Base-by-base conservation (phyloP, 1,284 basidiomycete genomes). In the Caloboletus firmus region DNA sequence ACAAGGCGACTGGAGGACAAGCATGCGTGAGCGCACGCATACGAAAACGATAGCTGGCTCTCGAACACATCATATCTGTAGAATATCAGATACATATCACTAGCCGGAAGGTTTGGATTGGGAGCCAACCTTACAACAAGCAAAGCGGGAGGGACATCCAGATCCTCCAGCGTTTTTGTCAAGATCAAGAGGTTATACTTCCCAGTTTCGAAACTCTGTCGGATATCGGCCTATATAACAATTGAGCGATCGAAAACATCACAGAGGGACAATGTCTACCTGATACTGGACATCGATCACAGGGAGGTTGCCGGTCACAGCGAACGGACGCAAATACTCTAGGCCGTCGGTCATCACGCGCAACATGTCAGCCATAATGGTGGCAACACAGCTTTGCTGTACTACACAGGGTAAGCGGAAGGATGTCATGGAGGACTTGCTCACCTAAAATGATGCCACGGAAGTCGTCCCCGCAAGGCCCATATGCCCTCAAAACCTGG, bases 361-460 rank as follows among this genome's bases (percentile, higher is more conserved):
- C 39, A 85, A 58, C 36, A 83, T 63, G 50, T 79, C 76, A n/a
- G 68, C 69, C 57, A 85, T 71, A 26, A 75, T 69, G 39, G 67
- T 63, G 12, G 82, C 83, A 36, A 79, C 70, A 46, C 69, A 67
- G 32, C 74, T 62, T 52, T 72, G 72, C 52, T 74, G 74, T 17
- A 83, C 83, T 84, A 57, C 20, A 53, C 46, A 51, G 39, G 47
- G 49, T 59, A 41, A 60, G 50, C 37, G 28, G 51, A 28, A 42
- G 20, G 22, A 55, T 50, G n/a, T 22, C 40, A 17, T 15, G 40
- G 30, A 35, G 53, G 42, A 52, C 71, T 48, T 46, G 28, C 67
- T 52, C 55, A 88, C 89, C 87, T 60, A 88, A 78, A 28, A 91
- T 67, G 30, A 90, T 75, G 13, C 80, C 84, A 41, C 85, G 79